Evolutionary conservation across 2,329 filamentous ascomycete genomes (phyloP), one percentile per base, ranked within the genome.

Genomic region (Curvularia eragrostidis): DNA sequence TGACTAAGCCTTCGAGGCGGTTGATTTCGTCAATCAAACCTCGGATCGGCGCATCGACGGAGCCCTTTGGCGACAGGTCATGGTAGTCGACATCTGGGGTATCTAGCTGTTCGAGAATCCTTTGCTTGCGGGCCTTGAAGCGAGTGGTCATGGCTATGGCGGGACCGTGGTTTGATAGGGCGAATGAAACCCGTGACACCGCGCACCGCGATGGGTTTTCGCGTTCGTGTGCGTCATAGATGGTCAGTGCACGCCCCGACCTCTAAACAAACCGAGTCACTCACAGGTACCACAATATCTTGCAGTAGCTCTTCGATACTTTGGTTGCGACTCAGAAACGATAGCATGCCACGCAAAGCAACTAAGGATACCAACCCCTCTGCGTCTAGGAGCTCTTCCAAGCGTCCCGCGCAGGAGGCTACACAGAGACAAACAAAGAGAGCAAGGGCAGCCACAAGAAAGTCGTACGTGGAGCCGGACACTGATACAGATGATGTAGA

Each of bases 61-160:
- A 90, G 15, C 93, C 94, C 79, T 97, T 97, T 2, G 94, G 93
- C 1, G 91, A 96, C 7, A 89, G 84, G 77, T 97, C 94, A 39
- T 86, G 85, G 77, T 97, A 96, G 58, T 90, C 84, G 3, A 81
- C 83, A 42, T 86, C 85, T 1, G 92, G 89, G 3, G 87, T 82
- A 8, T 86, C 80, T 3, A 97, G 87, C 64, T 89, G 85, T 41
- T 83, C 78, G 13, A 97, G 79, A 63, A 97, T 96, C 58, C 84
- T 87, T 50, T 78, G 74, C 77, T 97, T 98, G 73, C 87, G 90
- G 44, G 67, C 63, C 30, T 68, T 58, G 59, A 82, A 82, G 18
- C 69, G 69, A 38, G 55, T 66, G 41, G 67, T 60, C 73, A 76
- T 76, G 19, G 54, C 28, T 23, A 28, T 38, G 39, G 42, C 19